Evolutionary conservation across 2,329 filamentous ascomycete genomes (phyloP).

Genomic region (Penicillium janthinellum): DNA sequence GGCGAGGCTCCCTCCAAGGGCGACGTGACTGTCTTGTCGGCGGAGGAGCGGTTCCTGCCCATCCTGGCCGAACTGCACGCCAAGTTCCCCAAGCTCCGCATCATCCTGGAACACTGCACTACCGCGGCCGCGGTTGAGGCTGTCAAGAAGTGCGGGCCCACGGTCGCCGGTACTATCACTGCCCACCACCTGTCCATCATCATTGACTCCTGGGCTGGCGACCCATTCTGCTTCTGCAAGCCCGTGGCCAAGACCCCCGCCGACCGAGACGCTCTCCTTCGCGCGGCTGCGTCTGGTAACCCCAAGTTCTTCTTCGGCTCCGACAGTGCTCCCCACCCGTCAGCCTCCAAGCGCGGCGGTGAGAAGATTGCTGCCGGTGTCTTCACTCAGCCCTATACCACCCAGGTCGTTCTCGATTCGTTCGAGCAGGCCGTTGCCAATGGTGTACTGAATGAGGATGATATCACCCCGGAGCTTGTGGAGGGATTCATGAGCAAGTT

Average conservation of each 20-base stretch:
- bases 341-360: constrained; percentile 57
- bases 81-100: constrained; percentile 64
- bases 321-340: constrained; percentile 71
- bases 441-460: constrained; percentile 55
- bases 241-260: constrained; percentile 71
- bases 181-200: constrained; percentile 83
- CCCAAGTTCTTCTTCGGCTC: constrained; percentile 68
- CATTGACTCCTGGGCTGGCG: constrained; percentile 71
- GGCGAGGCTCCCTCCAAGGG: constrained; percentile 61
- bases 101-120: constrained; percentile 80
- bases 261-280: constrained; percentile 72
- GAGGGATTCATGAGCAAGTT: constrained; percentile 61
- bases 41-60: constrained; percentile 77
- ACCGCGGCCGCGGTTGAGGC: constrained; percentile 78
- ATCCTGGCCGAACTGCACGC: constrained; percentile 73
- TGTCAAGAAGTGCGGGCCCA: constrained; percentile 74
- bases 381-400: constrained; percentile 63
- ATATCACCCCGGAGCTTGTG: constrained; percentile 57
- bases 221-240: constrained; percentile 80
- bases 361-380: constrained; percentile 59
- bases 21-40: constrained; percentile 63
- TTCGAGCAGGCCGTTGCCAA: constrained; percentile 58
- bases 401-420: constrained; percentile 61
- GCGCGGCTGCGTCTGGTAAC: constrained; percentile 57
- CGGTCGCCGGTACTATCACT: constrained; percentile 71